Base-by-base conservation (phyloP, 2,329 filamentous ascomycete species). In the Rhytidhysteron rufulum region DNA sequence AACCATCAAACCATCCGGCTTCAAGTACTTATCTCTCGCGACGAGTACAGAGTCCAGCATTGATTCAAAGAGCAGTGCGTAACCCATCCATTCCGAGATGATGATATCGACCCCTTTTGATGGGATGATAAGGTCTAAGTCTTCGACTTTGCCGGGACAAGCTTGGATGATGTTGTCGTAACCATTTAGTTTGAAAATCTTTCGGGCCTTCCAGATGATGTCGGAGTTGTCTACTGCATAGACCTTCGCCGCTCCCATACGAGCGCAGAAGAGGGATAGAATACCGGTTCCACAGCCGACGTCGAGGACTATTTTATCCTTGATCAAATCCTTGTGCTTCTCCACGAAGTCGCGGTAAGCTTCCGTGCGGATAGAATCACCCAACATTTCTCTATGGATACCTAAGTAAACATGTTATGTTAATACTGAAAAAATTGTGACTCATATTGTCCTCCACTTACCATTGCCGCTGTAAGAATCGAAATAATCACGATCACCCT, bases 81-180 rank as follows among this genome's bases (percentile, higher is more conserved):
- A 97, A 21, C 90, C 90, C 90, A 97, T 97, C 90, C 90, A 97
- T 66, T 97, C 90, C 44, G 87, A 94, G 45, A 97, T 84, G 60
- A 97, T 95, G 57, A 97, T 85, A 67, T 97, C 91, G 33, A 96
- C 90, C 57, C 90, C 74, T n/a, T n/a, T n/a, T n/a, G n/a, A n/a
- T 39, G 81, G 74, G 6, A 91, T 83, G 1, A 37, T 89, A 17
- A 89, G 75, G 41, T 69, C 74, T 40, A 95, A 86, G 51, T 96
- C 89, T 64, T 97, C 91, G 45, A 96, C 86, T 57, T 88, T 87
- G 27, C 91, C 90, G 48, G 83, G 80, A 35, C 95, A 72, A 54
- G 86, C 88, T 61, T 83, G 88, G 57, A 97, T 88, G 18, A 76
- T 74, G 53, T 83, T 74, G 19, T 79, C 76, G 27, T 95, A 79